phyloP scores from a whole-genome alignment of 345 rosid species.

The Sonneratia alba region DNA sequence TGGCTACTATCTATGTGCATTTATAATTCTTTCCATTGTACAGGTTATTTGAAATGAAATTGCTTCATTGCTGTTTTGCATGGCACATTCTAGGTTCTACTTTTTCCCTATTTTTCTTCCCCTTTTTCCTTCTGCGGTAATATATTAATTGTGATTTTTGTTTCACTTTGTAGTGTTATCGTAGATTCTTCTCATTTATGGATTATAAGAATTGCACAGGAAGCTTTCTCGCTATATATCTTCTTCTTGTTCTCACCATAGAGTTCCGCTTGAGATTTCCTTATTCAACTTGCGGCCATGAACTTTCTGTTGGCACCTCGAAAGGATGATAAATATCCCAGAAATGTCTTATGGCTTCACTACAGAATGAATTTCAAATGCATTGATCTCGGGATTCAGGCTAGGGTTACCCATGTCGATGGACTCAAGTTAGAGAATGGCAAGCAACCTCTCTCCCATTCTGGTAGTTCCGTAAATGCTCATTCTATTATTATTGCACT shows the following conservation, averaged over 20 bases:
- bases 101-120: not conserved
- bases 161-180: not conserved
- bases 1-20: not conserved
- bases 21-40: not conserved
- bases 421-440: not conserved
- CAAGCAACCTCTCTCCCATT: not conserved
- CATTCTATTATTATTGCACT: not conserved
- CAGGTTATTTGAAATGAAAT: not conserved
- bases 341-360: not conserved
- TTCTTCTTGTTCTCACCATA: not conserved
- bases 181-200: not conserved
- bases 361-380: not conserved
- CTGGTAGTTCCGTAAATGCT: not conserved
- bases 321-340: not conserved
- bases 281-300: not conserved
- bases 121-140: not conserved
- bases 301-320: not conserved
- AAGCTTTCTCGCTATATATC: not conserved
- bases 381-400: not conserved
- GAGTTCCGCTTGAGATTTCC: not conserved
- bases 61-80: not conserved
- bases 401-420: not conserved
- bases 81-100: not conserved
- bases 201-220: not conserved
- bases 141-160: not conserved